phyloP scores from a whole-genome alignment of 257 asterid genomes.

The Solanum chilense region DNA sequence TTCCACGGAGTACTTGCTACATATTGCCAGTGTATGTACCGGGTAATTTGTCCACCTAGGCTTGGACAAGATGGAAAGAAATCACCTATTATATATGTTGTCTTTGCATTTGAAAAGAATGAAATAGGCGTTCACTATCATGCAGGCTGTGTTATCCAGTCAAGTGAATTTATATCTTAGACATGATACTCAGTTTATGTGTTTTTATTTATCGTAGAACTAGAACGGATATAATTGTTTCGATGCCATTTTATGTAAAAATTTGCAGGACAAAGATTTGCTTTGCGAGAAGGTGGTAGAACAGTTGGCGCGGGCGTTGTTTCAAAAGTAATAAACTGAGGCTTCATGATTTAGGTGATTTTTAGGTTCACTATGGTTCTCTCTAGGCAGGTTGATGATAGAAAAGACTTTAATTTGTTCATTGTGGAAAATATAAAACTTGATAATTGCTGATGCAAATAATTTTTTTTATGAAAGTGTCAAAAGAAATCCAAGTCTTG shows the following conservation, averaged over 20 bases:
- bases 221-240: background rate
- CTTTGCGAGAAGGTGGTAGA: constrained; percentile 96
- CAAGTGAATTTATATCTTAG: background rate
- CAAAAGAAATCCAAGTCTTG: background rate
- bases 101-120: background rate
- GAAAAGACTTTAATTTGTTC: background rate
- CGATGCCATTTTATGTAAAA: background rate
- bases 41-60: background rate
- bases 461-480: background rate
- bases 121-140: background rate
- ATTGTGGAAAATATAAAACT: background rate
- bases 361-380: background rate
- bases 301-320: constrained; percentile 99
- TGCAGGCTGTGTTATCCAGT: background rate
- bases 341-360: background rate
- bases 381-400: background rate
- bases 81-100: background rate
- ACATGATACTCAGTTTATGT: background rate
- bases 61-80: background rate
- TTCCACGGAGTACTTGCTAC: background rate
- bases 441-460: background rate
- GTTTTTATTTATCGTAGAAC: background rate
- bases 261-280: constrained; percentile 91
- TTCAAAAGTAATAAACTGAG: constrained; percentile 70
- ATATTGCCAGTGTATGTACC: background rate